Base-by-base conservation (phyloP, 192 early-diverging fungal genomes). In the Backusella macrospora region DNA sequence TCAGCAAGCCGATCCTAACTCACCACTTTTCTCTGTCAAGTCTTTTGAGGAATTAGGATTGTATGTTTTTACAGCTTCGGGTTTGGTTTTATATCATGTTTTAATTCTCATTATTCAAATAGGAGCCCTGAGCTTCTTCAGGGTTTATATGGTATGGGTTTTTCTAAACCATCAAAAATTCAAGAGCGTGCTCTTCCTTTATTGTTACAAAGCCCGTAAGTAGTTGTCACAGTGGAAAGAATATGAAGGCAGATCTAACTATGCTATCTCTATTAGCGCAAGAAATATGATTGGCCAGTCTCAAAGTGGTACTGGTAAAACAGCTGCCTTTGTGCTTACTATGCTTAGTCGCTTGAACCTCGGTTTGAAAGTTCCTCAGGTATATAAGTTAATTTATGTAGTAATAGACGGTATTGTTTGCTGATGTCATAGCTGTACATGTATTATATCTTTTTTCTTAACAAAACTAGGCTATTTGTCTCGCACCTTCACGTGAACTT, bases 231-330 rank as follows among this genome's bases (percentile, higher is more conserved):
- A 42, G 15, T 38, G n/a, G n/a, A 47, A 26, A n/a, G 2, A 55
- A 45, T 4, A 29, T 3, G 9, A 15, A 5, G 44, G 12, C 15
- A 65, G 47, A n/a, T 37, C 12, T 66, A 63, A 13, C 74, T 34
- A 42, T 59, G 49, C 42, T 46, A 40, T 29, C 23, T 68, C 46
- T 47, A 23, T 77, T 34, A 88, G 87, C n/a, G 90, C 96, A 7
- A 88, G 84, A 76, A 98, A 99, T 79, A 93, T 99, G 94, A 97
- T 99, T 77, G 98, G 95, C 0, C 98, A 99, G 83, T 98, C 96
- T 70, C 96, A 98, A 80, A 95, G 95, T 15, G 98, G 98, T 74
- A 99, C 98, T 0, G 98, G 97, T 45, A 99, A 99, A 81, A 98
- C 98, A 21, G 98, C 98, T 0, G 96, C 96, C 9, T 99, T 99